Base-by-base conservation (phyloP, 73 alveolate species). In the Stentor roeselii region DNA sequence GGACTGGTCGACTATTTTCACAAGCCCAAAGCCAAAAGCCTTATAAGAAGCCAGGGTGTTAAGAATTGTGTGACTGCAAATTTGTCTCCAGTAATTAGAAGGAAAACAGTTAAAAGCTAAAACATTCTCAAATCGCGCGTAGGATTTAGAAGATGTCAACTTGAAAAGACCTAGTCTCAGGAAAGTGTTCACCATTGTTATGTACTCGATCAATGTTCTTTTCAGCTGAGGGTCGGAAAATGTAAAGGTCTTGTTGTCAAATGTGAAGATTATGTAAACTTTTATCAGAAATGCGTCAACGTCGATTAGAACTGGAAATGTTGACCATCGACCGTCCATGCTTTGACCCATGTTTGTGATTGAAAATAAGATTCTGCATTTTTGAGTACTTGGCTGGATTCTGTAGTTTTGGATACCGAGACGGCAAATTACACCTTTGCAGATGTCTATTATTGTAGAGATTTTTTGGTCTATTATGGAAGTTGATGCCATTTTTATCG, bases 21-120 rank as follows among this genome's bases (percentile, higher is more conserved):
- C 67, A 50, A 50, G 21, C 67, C 67, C 67, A 50, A 50, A 50
- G 21, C 67, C 67, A 50, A 50, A 50, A 50, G 67, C 67, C 21
- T 50, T 50, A 50, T 50, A 50, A 50, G 30, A 11, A 6, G 21
- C 6, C 67, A 50, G 21, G 21, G 67, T 21, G 21, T 50, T 50
- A 11, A 21, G 6, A 50, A 50, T 11, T 11, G 6, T 11, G 21
- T 21, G 6, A 50, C 21, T 11, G 21, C 6, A 50, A 50, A 21
- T 21, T 11, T 21, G 6, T 11, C 21, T 11, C 67, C 67, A 50
- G 21, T 6, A 50, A 11, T 11, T 50, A 11, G 67, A 21, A 21
- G 6, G 30, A 50, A 50, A 21, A 21, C 6, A 50, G 30, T 50
- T 50, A 50, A 50, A 50, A 11, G 67, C 30, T 21, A 50, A 11